These are phyloP conservation scores for Abrus precatorius DNA, from an alignment of 306 rosid species.

Conservation along the genomic window DNA sequence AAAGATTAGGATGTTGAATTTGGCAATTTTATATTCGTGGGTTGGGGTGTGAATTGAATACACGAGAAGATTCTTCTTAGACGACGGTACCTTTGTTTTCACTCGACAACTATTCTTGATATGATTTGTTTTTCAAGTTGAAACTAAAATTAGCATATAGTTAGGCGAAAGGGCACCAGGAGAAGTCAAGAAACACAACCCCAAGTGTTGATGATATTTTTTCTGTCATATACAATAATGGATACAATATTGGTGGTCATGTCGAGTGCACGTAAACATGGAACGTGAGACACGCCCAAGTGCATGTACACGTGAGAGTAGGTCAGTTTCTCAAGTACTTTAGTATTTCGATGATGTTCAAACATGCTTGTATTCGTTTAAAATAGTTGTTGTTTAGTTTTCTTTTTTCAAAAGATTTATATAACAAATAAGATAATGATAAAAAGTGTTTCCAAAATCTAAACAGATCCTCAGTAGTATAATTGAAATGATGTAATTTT, in stretches of 20 bases:
- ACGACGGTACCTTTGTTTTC: neutral
- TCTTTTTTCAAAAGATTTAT: no score
- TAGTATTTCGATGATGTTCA: no score
- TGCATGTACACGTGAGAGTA: conserved; percentile 8
- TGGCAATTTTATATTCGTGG: neutral
- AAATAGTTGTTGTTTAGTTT: no score
- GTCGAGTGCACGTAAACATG: neutral
- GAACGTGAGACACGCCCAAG: conserved; percentile 15
- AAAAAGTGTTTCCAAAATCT: no score
- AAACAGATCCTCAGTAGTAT: no score
- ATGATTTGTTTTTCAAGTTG: neutral
- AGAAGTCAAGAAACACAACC: conserved; percentile 21
- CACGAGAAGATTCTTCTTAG: neutral
- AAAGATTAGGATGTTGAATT: neutral
- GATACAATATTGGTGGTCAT: neutral
- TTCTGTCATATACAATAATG: neutral
- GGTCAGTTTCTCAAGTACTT: neutral
- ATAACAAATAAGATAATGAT: no score
- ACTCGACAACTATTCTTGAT: neutral
- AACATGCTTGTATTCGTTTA: no score
- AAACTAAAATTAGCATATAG: neutral
- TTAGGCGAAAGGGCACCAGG: conserved; percentile 23
- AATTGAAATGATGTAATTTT: no score
- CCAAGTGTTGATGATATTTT: neutral
- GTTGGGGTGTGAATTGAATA: neutral